These are phyloP conservation scores for Aspergillus sp. DNA, from an alignment of 2,329 filamentous ascomycete genomes.

Conservation along the genomic window DNA sequence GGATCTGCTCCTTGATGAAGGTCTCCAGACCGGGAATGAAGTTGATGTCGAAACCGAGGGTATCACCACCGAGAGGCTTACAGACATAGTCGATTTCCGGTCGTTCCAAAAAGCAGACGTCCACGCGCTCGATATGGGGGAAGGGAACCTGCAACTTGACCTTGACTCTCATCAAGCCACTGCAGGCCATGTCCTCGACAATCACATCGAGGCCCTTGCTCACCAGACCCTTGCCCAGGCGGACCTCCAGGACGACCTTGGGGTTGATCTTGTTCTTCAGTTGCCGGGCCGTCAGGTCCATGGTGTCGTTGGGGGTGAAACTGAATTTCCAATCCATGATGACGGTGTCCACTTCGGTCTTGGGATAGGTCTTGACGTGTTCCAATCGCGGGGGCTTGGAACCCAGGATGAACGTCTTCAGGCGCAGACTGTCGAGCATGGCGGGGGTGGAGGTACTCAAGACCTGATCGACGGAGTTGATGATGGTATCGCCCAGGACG, in stretches of 20 bases:
- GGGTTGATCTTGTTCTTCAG: conserved; percentile 95
- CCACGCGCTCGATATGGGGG: conserved; percentile 89
- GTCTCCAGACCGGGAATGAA: conserved; percentile 92
- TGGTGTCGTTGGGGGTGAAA: conserved; percentile 92
- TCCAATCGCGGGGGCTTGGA: conserved; percentile 95
- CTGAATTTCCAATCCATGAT: conserved; percentile 99
- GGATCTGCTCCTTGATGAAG: conserved; percentile 96
- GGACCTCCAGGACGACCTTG: conserved; percentile 91
- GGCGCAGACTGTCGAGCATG: conserved; percentile 88
- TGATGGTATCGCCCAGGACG: conserved; percentile 85
- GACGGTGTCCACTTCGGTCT: conserved; percentile 89
- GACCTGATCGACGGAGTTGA: conserved; percentile 93
- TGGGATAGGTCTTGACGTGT: conserved; percentile 97
- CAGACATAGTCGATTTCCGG: conserved; percentile 95
- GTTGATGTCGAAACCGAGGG: conserved; percentile 96
- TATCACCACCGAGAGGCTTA: conserved; percentile 94
- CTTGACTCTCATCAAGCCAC: conserved; percentile 93
- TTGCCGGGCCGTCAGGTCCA: conserved; percentile 86
- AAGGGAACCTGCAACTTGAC: conserved; percentile 96
- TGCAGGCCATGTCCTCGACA: conserved; percentile 96
- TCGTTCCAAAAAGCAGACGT: conserved; percentile 89
- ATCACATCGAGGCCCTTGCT: conserved; percentile 97
- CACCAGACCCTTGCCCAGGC: conserved; percentile 92
- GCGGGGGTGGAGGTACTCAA: conserved; percentile 86
- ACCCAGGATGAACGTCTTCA: conserved; percentile 91